Percentiles rank a stretch among this genome's conserved stretches.
Evolutionary conservation across 352 stramenopile species (phyloP).

Genomic region (Globisporangium acanthophoron): DNA sequence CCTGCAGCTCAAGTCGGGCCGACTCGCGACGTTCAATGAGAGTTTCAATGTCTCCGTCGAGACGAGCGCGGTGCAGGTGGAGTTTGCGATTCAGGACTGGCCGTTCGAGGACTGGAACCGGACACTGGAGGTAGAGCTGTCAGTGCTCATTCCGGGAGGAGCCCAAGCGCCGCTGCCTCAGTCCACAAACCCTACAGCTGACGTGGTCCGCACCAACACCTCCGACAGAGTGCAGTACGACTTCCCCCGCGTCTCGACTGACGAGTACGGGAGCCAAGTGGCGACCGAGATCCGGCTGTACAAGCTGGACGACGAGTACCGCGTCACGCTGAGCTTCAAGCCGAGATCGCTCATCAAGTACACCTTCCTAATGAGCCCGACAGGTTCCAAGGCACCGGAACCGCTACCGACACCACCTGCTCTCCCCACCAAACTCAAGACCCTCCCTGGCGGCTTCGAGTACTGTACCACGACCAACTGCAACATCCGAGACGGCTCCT

Average conservation of each 20-base stretch:
- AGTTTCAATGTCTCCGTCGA: not conserved
- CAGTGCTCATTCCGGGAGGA: not conserved
- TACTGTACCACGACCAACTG: conserved; percentile 13
- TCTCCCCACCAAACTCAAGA: conserved; percentile 3
- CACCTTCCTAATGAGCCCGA: conserved; percentile 2
- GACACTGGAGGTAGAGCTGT: not conserved
- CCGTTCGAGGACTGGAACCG: not conserved
- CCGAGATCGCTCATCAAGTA: not conserved
- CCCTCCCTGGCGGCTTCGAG: conserved; percentile 16
- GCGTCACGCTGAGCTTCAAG: not conserved
- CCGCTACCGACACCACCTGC: not conserved
- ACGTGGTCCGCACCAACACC: not conserved
- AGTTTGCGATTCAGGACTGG: not conserved
- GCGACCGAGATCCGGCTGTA: not conserved
- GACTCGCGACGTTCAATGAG: not conserved
- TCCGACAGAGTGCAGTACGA: not conserved
- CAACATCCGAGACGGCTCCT: conserved; percentile 10
- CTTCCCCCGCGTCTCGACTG: not conserved
- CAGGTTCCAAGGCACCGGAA: not conserved
- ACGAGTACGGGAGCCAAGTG: not conserved
- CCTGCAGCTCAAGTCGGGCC: not conserved
- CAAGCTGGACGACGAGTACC: conserved; percentile 11
- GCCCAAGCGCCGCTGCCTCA: not conserved
- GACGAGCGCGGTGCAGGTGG: not conserved
- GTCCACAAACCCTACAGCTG: not conserved